phyloP scores from a whole-genome alignment of 805 yeast genomes.

The Wickerhamiella qilinensis region DNA sequence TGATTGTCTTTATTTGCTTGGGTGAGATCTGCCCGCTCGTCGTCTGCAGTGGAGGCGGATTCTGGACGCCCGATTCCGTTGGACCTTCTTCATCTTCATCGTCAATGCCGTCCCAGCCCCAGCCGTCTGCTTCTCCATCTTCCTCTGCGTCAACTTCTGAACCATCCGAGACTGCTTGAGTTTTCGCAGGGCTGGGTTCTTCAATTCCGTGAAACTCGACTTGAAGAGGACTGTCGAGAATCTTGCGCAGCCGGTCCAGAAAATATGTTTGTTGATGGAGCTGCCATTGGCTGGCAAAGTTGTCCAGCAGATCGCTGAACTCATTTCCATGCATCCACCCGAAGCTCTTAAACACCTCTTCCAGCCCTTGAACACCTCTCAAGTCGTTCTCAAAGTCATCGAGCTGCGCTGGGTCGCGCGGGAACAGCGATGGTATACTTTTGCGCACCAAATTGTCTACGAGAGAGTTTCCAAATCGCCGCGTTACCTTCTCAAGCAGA shows the following conservation, averaged over 20 bases:
- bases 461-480: constrained; percentile 6
- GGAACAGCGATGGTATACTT: constrained; percentile 8
- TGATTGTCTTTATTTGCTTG: too few relatives aligned
- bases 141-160: too few relatives aligned
- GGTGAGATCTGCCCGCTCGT: too few relatives aligned
- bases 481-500: background rate
- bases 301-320: constrained; percentile 5
- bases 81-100: constrained; percentile 1
- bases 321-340: constrained; percentile 6
- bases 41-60: too few relatives aligned
- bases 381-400: constrained; percentile 4
- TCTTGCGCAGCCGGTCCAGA: constrained; percentile 6
- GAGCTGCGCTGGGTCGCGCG: constrained; percentile 4
- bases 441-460: constrained; percentile 3
- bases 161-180: too few relatives aligned
- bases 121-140: constrained; percentile 9
- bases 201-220: background rate
- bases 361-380: constrained; percentile 5
- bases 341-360: constrained; percentile 1
- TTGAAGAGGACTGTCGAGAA: constrained; percentile 3
- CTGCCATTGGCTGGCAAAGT: constrained; percentile 8
- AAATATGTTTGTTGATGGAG: constrained; percentile 5
- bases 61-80: too few relatives aligned
- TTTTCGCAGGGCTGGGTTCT: too few relatives aligned
- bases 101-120: constrained; percentile 14